These are phyloP conservation scores for Abortiporus biennis DNA, from an alignment of 1,284 basidiomycete species.

Conservation along the genomic window DNA sequence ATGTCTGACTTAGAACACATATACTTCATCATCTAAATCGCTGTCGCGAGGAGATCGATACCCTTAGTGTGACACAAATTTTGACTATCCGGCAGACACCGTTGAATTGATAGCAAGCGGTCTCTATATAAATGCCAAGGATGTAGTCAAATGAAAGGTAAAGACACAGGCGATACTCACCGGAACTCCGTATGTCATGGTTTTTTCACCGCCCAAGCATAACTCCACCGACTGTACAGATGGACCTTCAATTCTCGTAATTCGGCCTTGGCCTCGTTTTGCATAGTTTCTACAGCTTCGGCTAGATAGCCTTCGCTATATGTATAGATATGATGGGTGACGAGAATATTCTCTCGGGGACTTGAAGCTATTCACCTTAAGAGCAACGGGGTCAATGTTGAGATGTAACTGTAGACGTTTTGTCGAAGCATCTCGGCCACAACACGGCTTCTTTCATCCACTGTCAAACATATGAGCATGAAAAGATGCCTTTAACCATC, in stretches of 20 bases:
- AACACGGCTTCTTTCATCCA: slow-evolving; percentile 20
- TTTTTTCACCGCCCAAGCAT: slow-evolving; percentile 29
- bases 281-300: slow-evolving; percentile 25
- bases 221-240: slow-evolving; percentile 27
- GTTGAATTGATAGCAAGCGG: too few species aligned
- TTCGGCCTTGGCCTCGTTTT: slow-evolving; percentile 24
- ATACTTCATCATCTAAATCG: too few species aligned
- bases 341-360: background rate
- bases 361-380: slow-evolving; percentile 18
- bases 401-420: slow-evolving; percentile 24
- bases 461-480: slow-evolving; percentile 5
- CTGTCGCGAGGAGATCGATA: too few species aligned
- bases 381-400: slow-evolving; percentile 24
- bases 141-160: too few species aligned
- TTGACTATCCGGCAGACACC: too few species aligned
- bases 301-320: slow-evolving; percentile 26
- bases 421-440: slow-evolving; percentile 28
- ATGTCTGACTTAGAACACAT: too few species aligned
- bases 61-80: too few species aligned
- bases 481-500: background rate
- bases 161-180: too few species aligned
- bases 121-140: too few species aligned
- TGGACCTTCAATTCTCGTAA: slow-evolving; percentile 22
- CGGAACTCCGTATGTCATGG: too few species aligned
- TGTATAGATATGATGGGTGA: background rate